Evolutionary conservation across 2,329 filamentous ascomycete species (phyloP).

Genomic region (Pseudogymnoascus sp.): DNA sequence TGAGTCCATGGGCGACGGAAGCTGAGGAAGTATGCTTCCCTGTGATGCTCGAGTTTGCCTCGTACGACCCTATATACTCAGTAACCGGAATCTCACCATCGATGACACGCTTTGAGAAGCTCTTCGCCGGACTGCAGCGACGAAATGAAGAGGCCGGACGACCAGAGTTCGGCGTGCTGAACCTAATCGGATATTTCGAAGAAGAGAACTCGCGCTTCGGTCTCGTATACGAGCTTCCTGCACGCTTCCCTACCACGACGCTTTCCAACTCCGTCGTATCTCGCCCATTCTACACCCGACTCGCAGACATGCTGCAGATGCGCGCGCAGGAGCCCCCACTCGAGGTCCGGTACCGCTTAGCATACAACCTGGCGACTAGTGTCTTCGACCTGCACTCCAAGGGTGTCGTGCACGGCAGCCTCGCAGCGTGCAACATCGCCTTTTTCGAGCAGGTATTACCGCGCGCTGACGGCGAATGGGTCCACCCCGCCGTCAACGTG

Average conservation of each 20-base stretch:
- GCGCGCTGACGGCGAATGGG: conserved; percentile 16
- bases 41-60: conserved; percentile 63
- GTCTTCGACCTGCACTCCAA: conserved; percentile 65
- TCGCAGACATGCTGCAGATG: conserved; percentile 43
- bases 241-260: conserved; percentile 47
- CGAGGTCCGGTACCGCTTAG: conserved; percentile 68
- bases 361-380: conserved; percentile 62
- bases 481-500: conserved; percentile 9
- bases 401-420: conserved; percentile 61
- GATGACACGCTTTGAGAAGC: conserved; percentile 55
- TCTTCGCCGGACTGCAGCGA: conserved; percentile 48
- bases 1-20: neutral
- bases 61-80: conserved; percentile 54
- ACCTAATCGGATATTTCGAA: conserved; percentile 63
- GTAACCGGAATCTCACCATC: conserved; percentile 54
- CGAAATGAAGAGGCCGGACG: conserved; percentile 40
- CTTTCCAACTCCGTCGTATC: conserved; percentile 37
- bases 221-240: conserved; percentile 65
- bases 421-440: conserved; percentile 58
- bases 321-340: conserved; percentile 51
- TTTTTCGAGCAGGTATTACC: conserved; percentile 41
- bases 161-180: conserved; percentile 53
- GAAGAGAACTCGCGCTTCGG: conserved; percentile 64
- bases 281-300: conserved; percentile 31
- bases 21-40: conserved; percentile 22